Base-by-base conservation (phyloP, 148 eudicot genomes). In the Rheum nobile region DNA sequence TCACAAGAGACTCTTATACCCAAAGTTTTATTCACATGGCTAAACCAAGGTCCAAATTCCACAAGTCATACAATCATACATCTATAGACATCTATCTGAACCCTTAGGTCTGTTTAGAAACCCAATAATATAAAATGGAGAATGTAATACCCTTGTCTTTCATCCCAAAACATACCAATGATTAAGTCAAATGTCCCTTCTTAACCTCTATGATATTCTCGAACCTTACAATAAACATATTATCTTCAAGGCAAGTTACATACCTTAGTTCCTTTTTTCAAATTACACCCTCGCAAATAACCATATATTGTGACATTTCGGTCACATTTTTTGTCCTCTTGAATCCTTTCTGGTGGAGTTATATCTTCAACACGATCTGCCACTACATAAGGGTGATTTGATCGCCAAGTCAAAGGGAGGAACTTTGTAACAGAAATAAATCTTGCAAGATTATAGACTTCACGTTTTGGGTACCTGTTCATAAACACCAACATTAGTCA, bases 351-450 rank as follows among this genome's bases (percentile, higher is more conserved):
- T 8, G 93, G 97, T 19, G 93, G 92, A 67, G 98, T 91, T 54
- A 91, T 82, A 85, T 95, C 98, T 87, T 95, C 98, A 85, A 95
- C 88, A 32, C 98, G 96, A 82, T 95, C 98, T 31, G 86, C 98
- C 72, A 95, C 77, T 71, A 91, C 78, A 74, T 90, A 91, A 73
- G 98, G 98, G 86, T 95, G 98, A 79, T 81, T 76, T 54, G 80
- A 74, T 74, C 93, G 84, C 97, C 97, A 95, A 16, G 97, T 88
- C 72, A 95, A 78, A 72, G 91, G 96, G 71, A 77, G 87, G 57
- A 90, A 90, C 79, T 91, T 95, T 92, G 87, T 90, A 73, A 95
- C 98, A 71, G 98, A 95, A 59, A 95, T 88, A 75, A 95, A 95
- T 78, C 92, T 88, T 38, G 98, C 92, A 71, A 94, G 93, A 85